These are phyloP conservation scores for Pyracantha coccinea DNA, from an alignment of 331 rosid genomes.

Conservation along the genomic window DNA sequence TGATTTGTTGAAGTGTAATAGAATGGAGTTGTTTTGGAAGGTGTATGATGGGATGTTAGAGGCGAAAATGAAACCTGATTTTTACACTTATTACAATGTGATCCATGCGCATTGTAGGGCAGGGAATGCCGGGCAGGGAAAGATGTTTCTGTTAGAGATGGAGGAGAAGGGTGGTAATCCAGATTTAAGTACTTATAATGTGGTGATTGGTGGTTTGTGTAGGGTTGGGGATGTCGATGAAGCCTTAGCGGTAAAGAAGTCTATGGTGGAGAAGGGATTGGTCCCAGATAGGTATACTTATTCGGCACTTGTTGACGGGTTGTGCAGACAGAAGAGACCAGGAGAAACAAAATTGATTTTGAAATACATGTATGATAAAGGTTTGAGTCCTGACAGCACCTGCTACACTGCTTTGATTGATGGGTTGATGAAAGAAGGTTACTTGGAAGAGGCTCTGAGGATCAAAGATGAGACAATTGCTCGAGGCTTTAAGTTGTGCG, in stretches of 20 bases:
- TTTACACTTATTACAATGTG: constrained; percentile 29
- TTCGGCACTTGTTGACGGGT: constrained; percentile 33
- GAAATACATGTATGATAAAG: constrained; percentile 27
- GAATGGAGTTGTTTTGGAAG: constrained; percentile 38
- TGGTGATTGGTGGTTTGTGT: constrained; percentile 36
- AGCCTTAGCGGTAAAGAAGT: constrained; percentile 29
- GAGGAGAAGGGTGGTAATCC: constrained; percentile 36
- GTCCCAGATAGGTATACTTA: constrained; percentile 35
- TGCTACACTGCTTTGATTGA: constrained; percentile 34
- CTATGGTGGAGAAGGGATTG: constrained; percentile 34
- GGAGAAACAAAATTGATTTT: constrained; percentile 32
- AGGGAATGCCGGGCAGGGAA: constrained; percentile 28
- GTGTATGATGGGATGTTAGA: constrained; percentile 35
- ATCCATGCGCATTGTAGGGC: constrained; percentile 35
- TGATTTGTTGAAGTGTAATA: constrained; percentile 30
- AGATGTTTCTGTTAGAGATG: constrained; percentile 38
- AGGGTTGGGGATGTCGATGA: constrained; percentile 27
- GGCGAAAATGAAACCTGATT: constrained; percentile 25
- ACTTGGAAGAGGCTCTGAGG: constrained; percentile 36
- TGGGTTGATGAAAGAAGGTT: constrained; percentile 31
- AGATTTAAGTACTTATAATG: constrained; percentile 28
- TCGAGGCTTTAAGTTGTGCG: constrained; percentile 19
- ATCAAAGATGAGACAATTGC: constrained; percentile 31
- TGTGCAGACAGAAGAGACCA: constrained; percentile 29
- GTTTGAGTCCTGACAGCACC: constrained; percentile 32